Base-by-base conservation (phyloP, 129 eudicot genomes). In the Saussurea involucrata region DNA sequence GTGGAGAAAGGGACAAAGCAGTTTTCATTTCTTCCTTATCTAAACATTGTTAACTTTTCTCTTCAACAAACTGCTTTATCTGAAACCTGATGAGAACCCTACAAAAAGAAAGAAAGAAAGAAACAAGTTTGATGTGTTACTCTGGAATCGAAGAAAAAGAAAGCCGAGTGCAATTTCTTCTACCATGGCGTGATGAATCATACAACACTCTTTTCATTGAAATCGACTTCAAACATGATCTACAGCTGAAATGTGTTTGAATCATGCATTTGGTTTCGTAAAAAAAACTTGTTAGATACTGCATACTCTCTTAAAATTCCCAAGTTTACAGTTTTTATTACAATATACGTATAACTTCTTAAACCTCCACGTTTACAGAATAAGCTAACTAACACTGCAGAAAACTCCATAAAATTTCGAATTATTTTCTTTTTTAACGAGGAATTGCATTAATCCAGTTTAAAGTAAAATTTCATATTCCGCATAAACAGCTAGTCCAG, bases 1-100 rank as follows among this genome's bases (percentile, higher is more conserved):
- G 18, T 33, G 9, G 68, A 32, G 44, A 65, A 18, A 29, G 36
- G 29, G 20, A 11, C 64, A 24, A 55, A 8, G 24, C 24, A 18
- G 25, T 29, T 68, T 68, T 21, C 7, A 29, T 76, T 76, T 75
- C 75, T 77, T 76, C 65, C 63, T 53, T 32, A 53, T 77, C 68
- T 77, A 53, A 67, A 67, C 74, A 67, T 76, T 49, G 46, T 9
- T 75, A 13, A 6, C 18, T 42, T 46, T 37, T 27, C 80, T 42
- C 20, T 65, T 7, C 28, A 1, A 15, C 29, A 57, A 8, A 42
- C 21, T 36, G 58, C 75, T 77, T 77, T 40, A 66, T 66, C 24
- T 68, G 24, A 66, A 64, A 64, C 72, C 74, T 31, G 18, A 76
- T 76, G 46, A 42, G 32, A 76, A 76, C 60, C 78, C 78, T 74